phyloP scores from a whole-genome alignment of 495 filamentous ascomycete species.

The Baudoinia panamericana region DNA sequence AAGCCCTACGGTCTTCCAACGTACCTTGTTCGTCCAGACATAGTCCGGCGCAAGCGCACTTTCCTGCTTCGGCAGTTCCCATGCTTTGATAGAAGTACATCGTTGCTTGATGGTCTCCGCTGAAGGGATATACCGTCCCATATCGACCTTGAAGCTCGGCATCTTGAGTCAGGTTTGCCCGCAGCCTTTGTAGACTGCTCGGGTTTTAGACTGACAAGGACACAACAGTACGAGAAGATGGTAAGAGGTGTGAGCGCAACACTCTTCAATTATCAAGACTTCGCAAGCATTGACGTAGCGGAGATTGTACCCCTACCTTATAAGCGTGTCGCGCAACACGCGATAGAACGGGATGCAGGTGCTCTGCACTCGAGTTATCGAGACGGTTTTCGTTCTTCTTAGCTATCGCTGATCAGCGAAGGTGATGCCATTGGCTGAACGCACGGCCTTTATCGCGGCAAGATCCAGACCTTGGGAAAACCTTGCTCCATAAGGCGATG shows the following conservation, averaged over 20 bases:
- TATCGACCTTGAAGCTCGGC: neutral
- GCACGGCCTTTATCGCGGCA: neutral
- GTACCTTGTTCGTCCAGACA: constrained; percentile 40
- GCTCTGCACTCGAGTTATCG: too few relatives aligned
- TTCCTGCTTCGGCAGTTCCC: constrained; percentile 39
- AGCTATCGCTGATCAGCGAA: too few relatives aligned
- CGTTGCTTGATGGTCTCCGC: constrained; percentile 24
- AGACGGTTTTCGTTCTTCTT: too few relatives aligned
- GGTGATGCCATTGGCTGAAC: constrained; percentile 1
- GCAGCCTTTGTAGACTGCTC: neutral
- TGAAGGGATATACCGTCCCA: constrained; percentile 3
- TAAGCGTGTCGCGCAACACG: too few relatives aligned
- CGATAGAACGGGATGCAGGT: too few relatives aligned
- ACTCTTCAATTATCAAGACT: too few relatives aligned
- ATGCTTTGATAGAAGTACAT: constrained; percentile 32
- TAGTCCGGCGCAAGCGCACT: constrained; percentile 36
- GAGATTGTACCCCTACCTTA: too few relatives aligned
- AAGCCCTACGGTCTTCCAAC: too few relatives aligned
- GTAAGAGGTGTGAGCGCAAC: too few relatives aligned
- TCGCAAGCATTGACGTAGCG: too few relatives aligned
- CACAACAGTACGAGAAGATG: neutral
- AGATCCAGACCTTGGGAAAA: too few relatives aligned
- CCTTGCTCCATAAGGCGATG: too few relatives aligned
- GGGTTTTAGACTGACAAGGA: constrained; percentile 5
- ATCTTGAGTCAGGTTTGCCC: constrained; percentile 4